Base-by-base conservation (phyloP, 2,329 filamentous ascomycete species). In the Dendrostoma leiphaemia region DNA sequence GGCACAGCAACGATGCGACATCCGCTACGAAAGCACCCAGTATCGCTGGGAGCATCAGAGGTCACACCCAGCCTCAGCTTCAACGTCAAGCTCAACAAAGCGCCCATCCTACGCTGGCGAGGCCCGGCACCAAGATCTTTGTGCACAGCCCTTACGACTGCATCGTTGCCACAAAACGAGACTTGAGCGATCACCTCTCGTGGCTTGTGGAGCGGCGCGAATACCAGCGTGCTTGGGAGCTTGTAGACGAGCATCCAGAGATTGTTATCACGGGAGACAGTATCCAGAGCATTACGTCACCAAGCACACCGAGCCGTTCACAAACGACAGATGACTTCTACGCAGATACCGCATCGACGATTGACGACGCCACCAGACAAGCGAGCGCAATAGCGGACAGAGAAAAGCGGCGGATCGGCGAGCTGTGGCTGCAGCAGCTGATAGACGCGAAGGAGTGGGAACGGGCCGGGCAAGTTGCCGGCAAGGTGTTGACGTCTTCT, bases 71-170 rank as follows among this genome's bases (percentile, higher is more conserved):
- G n/a, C 35, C 55, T 8, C 53, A 34, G 17, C 26, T 51, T 3
- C 26, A 23, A 9, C 58, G 59, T 3, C 31, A 31, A 66, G 65
- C 67, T 60, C 59, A 65, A 3, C 68, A 69, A 34, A 69, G 74
- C 12, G 73, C 79, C 2, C 79, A 86, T 65, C 71, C 81, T 51
- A 77, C 76, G 62, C 68, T 88, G 60, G 63, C 78, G 61, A 79
- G 84, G 64, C 76, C 75, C 48, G 79, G 82, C 2, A 69, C 79
- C 62, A 69, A 97, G 65, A 89, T 99, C 15, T 97, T 97, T 67
- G 90, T 99, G 37, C 91, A 96, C 64, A 97, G 91, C 63, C 94
- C 94, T 0, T 99, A 95, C 66, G 94, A 99, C 70, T 97, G 92
- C 64, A 88, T 97, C n/a, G 75, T 97, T 51, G 90, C 91, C 1